Conservation (phyloP, 352 stramenopile genomes). For the Phytophthora sojae region DNA sequence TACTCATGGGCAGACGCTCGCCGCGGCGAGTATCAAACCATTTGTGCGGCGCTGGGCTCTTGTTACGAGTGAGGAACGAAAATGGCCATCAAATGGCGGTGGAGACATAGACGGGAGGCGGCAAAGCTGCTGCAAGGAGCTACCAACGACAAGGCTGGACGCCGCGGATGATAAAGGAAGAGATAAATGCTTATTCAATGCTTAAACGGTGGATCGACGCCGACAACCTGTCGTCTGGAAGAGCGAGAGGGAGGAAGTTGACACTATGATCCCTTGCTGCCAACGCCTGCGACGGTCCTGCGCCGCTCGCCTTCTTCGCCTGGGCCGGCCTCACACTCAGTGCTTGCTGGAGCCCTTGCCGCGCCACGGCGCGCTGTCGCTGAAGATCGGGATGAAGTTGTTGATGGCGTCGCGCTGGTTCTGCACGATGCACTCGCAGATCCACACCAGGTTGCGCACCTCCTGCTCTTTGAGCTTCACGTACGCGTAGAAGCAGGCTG, state of each 20-base stretch:
- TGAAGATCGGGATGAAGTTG: constrained; percentile 99
- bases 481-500: constrained; percentile 98
- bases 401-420: constrained; percentile 99
- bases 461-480: constrained; percentile 99
- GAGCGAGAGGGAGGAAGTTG: background rate
- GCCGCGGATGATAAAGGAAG: background rate
- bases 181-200: constrained; percentile 38
- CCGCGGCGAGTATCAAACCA: constrained; percentile 13
- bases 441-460: constrained; percentile 99
- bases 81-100: constrained; percentile 8
- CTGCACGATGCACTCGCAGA: constrained; percentile 99
- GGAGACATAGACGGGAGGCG: constrained; percentile 14
- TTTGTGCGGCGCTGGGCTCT: constrained; percentile 22
- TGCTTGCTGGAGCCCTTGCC: constrained; percentile 70
- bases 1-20: background rate
- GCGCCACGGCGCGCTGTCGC: constrained; percentile 94
- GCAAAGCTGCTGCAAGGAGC: background rate
- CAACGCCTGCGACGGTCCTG: background rate
- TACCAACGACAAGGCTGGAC: background rate
- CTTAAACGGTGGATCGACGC: constrained; percentile 20
- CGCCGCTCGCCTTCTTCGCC: background rate
- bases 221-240: background rate
- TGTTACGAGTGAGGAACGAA: constrained; percentile 1
- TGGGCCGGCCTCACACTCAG: constrained; percentile 13
- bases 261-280: background rate